A percentile compares a stretch with the other conserved stretches of the same genome.
These are phyloP conservation scores for Dactylellina sp. DNA, from an alignment of 2,329 filamentous ascomycete genomes.

Conservation along the genomic window DNA sequence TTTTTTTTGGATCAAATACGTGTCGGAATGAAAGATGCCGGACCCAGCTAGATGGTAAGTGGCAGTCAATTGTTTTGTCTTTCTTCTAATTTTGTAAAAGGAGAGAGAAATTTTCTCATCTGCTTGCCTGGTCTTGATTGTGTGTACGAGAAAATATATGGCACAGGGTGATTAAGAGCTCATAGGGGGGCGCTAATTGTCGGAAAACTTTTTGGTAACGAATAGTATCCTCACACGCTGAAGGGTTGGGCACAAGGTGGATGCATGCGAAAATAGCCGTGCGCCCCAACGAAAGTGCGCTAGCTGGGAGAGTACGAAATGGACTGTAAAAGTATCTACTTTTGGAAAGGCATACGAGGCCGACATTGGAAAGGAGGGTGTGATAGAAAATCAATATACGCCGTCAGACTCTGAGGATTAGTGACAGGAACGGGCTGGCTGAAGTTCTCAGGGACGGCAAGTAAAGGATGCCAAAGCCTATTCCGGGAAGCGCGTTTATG, in stretches of 20 bases:
- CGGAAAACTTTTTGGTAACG: slow-evolving; percentile 56
- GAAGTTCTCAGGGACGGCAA: background rate
- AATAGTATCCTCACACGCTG: slow-evolving; percentile 30
- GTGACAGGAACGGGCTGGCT: background rate
- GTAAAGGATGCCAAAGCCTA: background rate
- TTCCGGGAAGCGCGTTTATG: slow-evolving; percentile 16
- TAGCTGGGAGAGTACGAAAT: no score
- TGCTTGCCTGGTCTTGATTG: background rate
- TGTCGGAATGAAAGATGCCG: no score
- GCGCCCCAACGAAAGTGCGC: background rate
- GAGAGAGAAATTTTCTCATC: background rate
- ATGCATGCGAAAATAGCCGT: slow-evolving; percentile 35
- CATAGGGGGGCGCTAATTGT: slow-evolving; percentile 48
- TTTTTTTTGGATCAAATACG: no score
- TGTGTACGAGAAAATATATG: background rate
- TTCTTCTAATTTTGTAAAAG: no score
- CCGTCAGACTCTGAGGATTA: no score
- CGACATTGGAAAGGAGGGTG: background rate
- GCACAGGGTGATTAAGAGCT: background rate
- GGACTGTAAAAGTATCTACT: no score
- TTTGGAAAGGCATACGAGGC: no score
- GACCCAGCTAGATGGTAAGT: no score
- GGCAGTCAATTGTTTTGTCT: no score
- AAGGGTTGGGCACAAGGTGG: slow-evolving; percentile 12
- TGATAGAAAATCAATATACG: background rate